Evolutionary conservation across 2,329 filamentous ascomycete genomes (phyloP), one percentile per base, ranked within the genome.

Genomic region (Chrysosporium keratinophilum): DNA sequence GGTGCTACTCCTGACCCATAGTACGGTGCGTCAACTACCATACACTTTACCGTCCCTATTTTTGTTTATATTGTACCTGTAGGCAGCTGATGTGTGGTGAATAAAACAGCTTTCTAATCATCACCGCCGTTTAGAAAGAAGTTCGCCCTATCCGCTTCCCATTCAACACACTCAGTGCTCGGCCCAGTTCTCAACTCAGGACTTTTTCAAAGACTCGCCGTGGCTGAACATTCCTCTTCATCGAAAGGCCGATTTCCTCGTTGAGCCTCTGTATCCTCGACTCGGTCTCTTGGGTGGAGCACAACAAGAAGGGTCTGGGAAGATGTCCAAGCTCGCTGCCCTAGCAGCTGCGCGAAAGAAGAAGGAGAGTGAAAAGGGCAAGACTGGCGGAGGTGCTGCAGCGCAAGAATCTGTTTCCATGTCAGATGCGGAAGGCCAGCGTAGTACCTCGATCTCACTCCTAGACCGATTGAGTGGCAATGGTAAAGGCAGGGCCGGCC

Each of bases 251-350:
- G 67, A 75, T 14, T 76, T 84, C 14, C 78, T 90, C 37, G 70
- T 86, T 48, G 76, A 83, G 40, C 80, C 77, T 68, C 55, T 78
- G 35, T 72, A 72, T 58, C 82, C 78, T 51, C 74, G 72, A 46
- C 79, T 83, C 15, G 85, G 88, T 1, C 75, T 98, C 0, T 70
- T 95, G 1, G 94, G 93, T 31, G 94, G 93, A 34, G 79, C 82
- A 7, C 64, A 81, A 7, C 64, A 81, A 1, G 78, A 80, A 46
- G 71, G 72, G 11, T 64, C 73, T n/a, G 77, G 80, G 2, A 93
- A 90, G 64, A 78, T 87, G 69, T 95, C 91, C 4, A 98, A 98
- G 64, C 75, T 98, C 44, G 91, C 95, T 62, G 88, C 88, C 46
- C 74, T 98, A 41, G 90, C 91, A 50, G 88, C 88, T 34, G 85